These are phyloP conservation scores for Prototheca stagnorum DNA, from an alignment of 163 green algal genomes.

Conservation along the genomic window DNA sequence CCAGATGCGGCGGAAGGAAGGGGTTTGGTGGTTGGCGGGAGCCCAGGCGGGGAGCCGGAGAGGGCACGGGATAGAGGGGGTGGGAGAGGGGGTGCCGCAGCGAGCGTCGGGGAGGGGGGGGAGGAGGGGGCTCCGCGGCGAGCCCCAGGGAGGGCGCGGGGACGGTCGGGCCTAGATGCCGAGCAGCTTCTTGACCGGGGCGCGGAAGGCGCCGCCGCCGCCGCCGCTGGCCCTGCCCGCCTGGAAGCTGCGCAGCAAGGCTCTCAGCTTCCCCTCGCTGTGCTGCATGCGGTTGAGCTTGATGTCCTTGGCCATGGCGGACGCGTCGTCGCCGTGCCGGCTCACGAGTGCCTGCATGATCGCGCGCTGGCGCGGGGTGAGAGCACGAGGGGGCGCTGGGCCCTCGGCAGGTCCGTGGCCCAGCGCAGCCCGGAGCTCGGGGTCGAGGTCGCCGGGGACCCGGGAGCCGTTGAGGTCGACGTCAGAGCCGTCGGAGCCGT, in stretches of 20 bases:
- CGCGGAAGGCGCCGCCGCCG: conserved; percentile 20
- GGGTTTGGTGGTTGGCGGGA: no score
- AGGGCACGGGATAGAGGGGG: no score
- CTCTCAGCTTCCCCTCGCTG: conserved; percentile 10
- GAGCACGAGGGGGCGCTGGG: conserved; percentile 17
- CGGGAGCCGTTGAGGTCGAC: no score
- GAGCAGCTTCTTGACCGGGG: conserved; percentile 20
- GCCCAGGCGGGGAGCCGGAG: no score
- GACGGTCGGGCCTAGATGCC: no score
- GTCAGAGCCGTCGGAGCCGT: no score
- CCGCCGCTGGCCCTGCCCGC: conserved; percentile 10
- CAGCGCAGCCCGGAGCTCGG: not conserved
- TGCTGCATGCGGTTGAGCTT: conserved; percentile 42
- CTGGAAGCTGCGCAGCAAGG: conserved; percentile 18
- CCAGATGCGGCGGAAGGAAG: no score
- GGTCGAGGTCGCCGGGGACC: no score
- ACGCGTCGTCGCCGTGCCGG: conserved; percentile 20
- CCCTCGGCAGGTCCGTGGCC: conserved; percentile 6
- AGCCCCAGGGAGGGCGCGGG: no score
- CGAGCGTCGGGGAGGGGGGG: no score
- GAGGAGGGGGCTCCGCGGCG: no score
- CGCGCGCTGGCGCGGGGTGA: conserved; percentile 22
- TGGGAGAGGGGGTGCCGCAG: no score
- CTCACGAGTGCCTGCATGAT: conserved; percentile 16
- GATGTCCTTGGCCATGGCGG: conserved; percentile 26